phyloP scores from a whole-genome alignment of 2,329 filamentous ascomycete species.

The Ceratocystis lukuohia region DNA sequence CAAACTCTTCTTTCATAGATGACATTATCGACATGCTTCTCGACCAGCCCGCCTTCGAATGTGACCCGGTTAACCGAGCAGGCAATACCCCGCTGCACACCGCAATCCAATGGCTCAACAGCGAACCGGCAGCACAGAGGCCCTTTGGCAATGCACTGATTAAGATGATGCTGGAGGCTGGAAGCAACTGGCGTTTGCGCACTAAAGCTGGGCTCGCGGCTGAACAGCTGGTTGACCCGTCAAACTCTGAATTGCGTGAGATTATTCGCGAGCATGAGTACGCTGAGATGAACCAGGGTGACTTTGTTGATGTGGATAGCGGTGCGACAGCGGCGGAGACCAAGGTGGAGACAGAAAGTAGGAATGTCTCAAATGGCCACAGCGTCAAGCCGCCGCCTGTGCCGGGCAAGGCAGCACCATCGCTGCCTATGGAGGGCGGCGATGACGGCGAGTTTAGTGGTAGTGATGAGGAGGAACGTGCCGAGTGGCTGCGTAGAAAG shows the following conservation, averaged over 20 bases:
- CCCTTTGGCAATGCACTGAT: slow-evolving; percentile 53
- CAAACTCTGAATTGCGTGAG: slow-evolving; percentile 47
- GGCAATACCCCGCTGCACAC: slow-evolving; percentile 69
- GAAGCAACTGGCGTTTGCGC: slow-evolving; percentile 41
- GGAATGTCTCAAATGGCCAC: neutral
- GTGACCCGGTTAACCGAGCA: slow-evolving; percentile 58
- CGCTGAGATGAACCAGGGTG: slow-evolving; percentile 42
- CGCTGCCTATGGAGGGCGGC: slow-evolving; percentile 28
- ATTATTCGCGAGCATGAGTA: slow-evolving; percentile 61
- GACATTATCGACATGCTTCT: slow-evolving; percentile 71
- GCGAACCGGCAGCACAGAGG: slow-evolving; percentile 48
- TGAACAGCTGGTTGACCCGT: slow-evolving; percentile 58
- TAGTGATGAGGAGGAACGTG: slow-evolving; percentile 51
- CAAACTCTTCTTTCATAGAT: slow-evolving; percentile 33
- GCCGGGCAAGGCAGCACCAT: slow-evolving; percentile 19
- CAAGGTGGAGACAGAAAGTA: neutral
- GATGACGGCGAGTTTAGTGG: slow-evolving; percentile 50
- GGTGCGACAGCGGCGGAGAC: neutral
- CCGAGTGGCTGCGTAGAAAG: slow-evolving; percentile 44
- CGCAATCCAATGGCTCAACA: slow-evolving; percentile 64
- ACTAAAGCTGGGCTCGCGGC: slow-evolving; percentile 65
- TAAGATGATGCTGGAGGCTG: slow-evolving; percentile 72
- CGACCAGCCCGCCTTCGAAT: slow-evolving; percentile 73
- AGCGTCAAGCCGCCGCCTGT: slow-evolving; percentile 18
- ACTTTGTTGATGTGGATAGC: slow-evolving; percentile 36